Conservation (phyloP, 495 filamentous ascomycete species). For the Opeltia flavorubescens region DNA sequence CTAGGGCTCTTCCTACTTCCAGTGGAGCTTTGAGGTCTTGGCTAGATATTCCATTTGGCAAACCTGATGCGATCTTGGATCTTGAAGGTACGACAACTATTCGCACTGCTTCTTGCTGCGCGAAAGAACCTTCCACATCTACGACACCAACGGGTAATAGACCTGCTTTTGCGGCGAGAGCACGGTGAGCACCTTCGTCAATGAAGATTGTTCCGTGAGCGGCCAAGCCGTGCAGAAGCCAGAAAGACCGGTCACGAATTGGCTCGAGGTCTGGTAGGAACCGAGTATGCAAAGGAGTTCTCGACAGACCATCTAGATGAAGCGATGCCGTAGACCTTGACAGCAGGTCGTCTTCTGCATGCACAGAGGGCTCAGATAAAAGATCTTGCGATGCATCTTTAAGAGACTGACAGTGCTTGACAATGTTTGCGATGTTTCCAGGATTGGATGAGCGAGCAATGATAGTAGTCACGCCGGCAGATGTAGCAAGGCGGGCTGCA, state of each 20-base stretch:
- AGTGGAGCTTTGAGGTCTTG: slow-evolving; percentile 33
- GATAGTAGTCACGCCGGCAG: slow-evolving; percentile 87
- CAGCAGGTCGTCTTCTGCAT: slow-evolving; percentile 19
- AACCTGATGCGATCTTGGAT: background rate
- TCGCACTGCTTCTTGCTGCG: slow-evolving; percentile 81
- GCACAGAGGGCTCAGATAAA: slow-evolving; percentile 12
- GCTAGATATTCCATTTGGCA: slow-evolving; percentile 2
- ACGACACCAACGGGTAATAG: slow-evolving; percentile 85
- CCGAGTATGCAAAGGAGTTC: slow-evolving; percentile 70
- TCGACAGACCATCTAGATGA: slow-evolving; percentile 12
- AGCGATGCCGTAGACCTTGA: slow-evolving; percentile 24
- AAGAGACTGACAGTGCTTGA: slow-evolving; percentile 55
- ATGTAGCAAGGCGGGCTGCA: slow-evolving; percentile 82
- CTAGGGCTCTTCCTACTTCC: slow-evolving; percentile 85
- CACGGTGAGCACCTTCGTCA: slow-evolving; percentile 71
- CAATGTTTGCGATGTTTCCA: slow-evolving; percentile 80
- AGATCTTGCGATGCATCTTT: slow-evolving; percentile 10
- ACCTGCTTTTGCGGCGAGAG: slow-evolving; percentile 69
- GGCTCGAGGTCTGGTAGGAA: slow-evolving; percentile 80
- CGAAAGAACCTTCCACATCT: slow-evolving; percentile 73
- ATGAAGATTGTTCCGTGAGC: slow-evolving; percentile 88
- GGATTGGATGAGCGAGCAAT: slow-evolving; percentile 87
- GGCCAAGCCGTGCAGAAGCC: slow-evolving; percentile 88
- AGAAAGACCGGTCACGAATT: slow-evolving; percentile 87
- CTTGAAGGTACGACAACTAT: slow-evolving; percentile 48